These are phyloP conservation scores for Brachypodium distachyon DNA, from an alignment of 202 grass and related monocot species.

Conservation along the genomic window DNA sequence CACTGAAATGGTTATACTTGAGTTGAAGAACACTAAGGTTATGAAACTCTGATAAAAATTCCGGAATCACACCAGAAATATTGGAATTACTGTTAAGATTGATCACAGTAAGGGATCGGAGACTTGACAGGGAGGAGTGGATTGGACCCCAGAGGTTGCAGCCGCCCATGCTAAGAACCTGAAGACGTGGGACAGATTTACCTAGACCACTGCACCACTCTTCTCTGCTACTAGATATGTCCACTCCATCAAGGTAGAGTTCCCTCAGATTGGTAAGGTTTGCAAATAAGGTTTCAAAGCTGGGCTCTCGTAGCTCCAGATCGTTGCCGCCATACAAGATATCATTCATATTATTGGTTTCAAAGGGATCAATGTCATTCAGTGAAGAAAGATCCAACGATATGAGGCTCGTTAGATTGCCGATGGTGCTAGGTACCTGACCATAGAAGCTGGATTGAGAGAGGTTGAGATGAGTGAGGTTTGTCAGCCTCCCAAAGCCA, in stretches of 20 bases:
- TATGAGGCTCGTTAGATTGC: not conserved
- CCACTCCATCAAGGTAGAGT: conserved; percentile 3
- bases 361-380: not conserved
- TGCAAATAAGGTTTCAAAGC: not conserved
- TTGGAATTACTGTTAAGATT: not conserved
- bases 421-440: conserved; percentile 8
- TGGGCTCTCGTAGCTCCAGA: not conserved
- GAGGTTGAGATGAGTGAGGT: conserved; percentile 31
- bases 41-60: not conserved
- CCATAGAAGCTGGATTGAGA: conserved; percentile 10
- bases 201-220: not conserved
- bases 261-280: conserved; percentile 32
- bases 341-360: not conserved
- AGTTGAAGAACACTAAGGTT: not conserved
- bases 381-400: conserved; percentile 15
- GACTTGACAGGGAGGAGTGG: not conserved
- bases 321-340: not conserved
- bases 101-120: not conserved
- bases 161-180: not conserved
- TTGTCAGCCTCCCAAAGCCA: conserved; percentile 7
- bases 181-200: not conserved
- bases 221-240: conserved; percentile 16
- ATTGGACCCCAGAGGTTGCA: not conserved
- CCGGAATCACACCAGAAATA: not conserved
- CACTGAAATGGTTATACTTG: not conserved